A percentile compares a stretch with the other conserved stretches of the same genome.
These are phyloP conservation scores for Cymbidium sinense DNA, from an alignment of 106 monocot species.

Conservation along the genomic window DNA sequence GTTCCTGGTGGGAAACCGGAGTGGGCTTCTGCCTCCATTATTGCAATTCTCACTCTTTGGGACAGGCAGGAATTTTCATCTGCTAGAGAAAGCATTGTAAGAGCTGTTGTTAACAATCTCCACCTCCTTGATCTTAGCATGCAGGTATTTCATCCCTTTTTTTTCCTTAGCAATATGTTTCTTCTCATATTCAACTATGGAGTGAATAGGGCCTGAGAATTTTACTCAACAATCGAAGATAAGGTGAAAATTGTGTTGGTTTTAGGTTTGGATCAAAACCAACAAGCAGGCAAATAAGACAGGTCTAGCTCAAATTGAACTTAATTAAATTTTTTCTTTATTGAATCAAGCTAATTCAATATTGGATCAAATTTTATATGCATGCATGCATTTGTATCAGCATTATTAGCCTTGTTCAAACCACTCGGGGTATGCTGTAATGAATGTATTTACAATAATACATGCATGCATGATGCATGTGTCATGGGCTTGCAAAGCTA, in stretches of 20 bases:
- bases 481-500: background rate
- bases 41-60: conserved; percentile 90
- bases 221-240: background rate
- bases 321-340: background rate
- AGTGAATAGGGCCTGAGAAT: background rate
- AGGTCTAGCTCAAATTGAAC: background rate
- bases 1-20: conserved; percentile 98
- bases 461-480: background rate
- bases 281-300: background rate
- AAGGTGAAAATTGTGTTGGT: background rate
- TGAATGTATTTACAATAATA: background rate
- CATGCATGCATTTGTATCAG: background rate
- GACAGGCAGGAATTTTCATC: conserved; percentile 96
- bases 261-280: background rate
- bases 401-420: background rate
- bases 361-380: background rate
- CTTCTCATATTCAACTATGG: background rate
- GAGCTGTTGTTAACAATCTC: conserved; percentile 87
- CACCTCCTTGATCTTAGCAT: conserved; percentile 95
- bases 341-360: background rate
- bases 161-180: background rate
- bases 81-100: conserved; percentile 87
- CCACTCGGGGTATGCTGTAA: background rate
- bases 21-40: conserved; percentile 95
- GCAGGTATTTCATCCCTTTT: conserved; percentile 49